Base-by-base conservation (phyloP, 2,329 filamentous ascomycete genomes). In the Fusarium graminum region DNA sequence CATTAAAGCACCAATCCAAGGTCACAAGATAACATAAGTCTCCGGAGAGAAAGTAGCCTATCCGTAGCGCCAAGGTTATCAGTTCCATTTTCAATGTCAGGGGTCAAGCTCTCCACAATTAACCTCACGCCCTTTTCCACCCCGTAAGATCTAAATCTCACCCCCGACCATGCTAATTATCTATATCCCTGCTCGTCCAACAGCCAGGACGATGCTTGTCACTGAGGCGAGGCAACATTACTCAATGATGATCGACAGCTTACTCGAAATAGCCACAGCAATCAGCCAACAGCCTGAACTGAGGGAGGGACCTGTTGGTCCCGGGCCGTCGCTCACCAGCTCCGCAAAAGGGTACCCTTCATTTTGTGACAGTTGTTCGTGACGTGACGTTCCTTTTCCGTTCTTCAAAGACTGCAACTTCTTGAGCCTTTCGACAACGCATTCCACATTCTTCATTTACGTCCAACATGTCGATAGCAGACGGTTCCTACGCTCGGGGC, bases 401-500 rank as follows among this genome's bases (percentile, higher is more conserved):
- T 32, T 47, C 30, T 26, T 34, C 14, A 43, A 34, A 13, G 39
- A 30, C 19, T 39, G 26, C 16, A 17, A 14, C 25, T 36, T 34
- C 14, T 34, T n/a, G 34, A n/a, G 34, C 16, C 16, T 36, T 36
- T 17, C 16, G 34, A n/a, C 7, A 36, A 36, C 16, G 16, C 34
- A 36, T 8, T 16, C 5, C 34, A 36, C 34, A 22, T 8, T 29
- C 7, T 14, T 17, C 16, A 29, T 3, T 1, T 7, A 30, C 22
- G 32, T 6, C 5, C 36, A 55, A 16, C 10, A 69, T 70, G 63
- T 62, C 67, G 14, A 65, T 67, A 46, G 51, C 51, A 38, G 32
- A 32, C 13, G 63, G 63, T 6, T 40, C 38, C 9, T 70, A 67
- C 44, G 67, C 67, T 6, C 59, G 63, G 45, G 67, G 67, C 8